Evolutionary conservation across 495 filamentous ascomycete species (phyloP).

Genomic region (Astrothelium subdiscretum): DNA sequence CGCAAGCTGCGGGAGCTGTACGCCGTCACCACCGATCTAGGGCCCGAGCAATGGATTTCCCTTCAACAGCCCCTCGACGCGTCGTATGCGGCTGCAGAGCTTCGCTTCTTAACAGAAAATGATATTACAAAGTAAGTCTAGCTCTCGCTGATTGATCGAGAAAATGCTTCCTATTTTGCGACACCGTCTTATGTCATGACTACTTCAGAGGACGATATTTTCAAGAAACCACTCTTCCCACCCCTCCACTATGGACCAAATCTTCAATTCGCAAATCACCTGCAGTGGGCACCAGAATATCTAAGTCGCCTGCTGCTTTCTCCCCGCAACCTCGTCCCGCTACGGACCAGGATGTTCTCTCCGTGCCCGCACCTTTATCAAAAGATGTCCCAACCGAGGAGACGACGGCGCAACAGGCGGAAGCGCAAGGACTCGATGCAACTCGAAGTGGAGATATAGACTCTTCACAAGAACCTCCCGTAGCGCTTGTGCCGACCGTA

Average conservation of each 20-base stretch:
- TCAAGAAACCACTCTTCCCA: constrained; percentile 58
- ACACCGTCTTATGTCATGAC: neutral
- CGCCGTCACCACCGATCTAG: constrained; percentile 40
- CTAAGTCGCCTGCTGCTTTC: neutral
- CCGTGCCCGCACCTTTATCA: neutral
- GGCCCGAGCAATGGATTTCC: constrained; percentile 32
- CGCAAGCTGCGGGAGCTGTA: constrained; percentile 76
- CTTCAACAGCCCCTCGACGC: constrained; percentile 42
- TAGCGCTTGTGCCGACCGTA: neutral
- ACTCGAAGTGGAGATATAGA: neutral
- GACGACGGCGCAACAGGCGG: neutral
- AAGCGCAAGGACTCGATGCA: neutral
- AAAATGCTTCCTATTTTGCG: too few relatives aligned
- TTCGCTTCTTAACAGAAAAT: constrained; percentile 57
- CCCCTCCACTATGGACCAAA: constrained; percentile 14
- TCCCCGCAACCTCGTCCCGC: neutral
- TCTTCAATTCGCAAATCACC: constrained; percentile 10
- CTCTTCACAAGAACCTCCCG: neutral
- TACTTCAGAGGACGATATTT: constrained; percentile 54
- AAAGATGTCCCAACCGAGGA: neutral
- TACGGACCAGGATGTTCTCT: neutral
- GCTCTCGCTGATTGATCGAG: constrained; percentile 8
- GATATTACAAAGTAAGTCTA: constrained; percentile 72
- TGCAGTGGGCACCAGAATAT: neutral
- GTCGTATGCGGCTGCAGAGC: constrained; percentile 40